Evolutionary conservation across 257 asterid genomes (phyloP), one percentile per base, ranked within the genome.

Genomic region (Primulina huaijiensis): DNA sequence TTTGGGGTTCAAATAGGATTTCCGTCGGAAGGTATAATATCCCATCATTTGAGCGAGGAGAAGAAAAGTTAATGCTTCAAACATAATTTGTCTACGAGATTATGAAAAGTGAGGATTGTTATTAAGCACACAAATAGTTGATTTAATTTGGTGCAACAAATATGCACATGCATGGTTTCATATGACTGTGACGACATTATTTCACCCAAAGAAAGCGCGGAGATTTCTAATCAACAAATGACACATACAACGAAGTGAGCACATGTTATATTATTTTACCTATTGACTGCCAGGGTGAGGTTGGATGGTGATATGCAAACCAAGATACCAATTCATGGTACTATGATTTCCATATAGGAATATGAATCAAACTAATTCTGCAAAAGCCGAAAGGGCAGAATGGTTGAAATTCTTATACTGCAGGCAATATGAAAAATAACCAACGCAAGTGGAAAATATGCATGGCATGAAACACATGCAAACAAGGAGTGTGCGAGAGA

Each of bases 121-220:
- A 65, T 64, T 76, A 67, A 50, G 38, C 70, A 68, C 60, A 65
- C 65, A 40, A 40, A 40, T 40, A 69, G 74, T 73, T 52, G 75
- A 72, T 88, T 81, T 76, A 75, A 73, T 80, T 79, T 79, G 85
- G 78, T 82, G 81, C 83, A 85, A 80, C 90, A 78, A 81, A 83
- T 66, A 58, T 33, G 90, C 92, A 90, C 90, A 90, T 90, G 95
- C 87, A 76, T 77, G 92, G 90, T 89, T 87, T 74, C 86, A 76
- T 68, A 72, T 70, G 72, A 75, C 78, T 60, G 69, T 52, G 87
- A 79, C 87, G 82, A 60, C 63, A 76, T 81, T 71, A 78, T 64
- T 70, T 70, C 4, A 46, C 19, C 73, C 58, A 68, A 67, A 66
- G 71, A 83, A 68, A 75, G 66, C 75, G 75, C 38, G 72, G 62